Conservation (phyloP, 2,329 filamentous ascomycete genomes). For the Ambrosiella cleistominuta region DNA sequence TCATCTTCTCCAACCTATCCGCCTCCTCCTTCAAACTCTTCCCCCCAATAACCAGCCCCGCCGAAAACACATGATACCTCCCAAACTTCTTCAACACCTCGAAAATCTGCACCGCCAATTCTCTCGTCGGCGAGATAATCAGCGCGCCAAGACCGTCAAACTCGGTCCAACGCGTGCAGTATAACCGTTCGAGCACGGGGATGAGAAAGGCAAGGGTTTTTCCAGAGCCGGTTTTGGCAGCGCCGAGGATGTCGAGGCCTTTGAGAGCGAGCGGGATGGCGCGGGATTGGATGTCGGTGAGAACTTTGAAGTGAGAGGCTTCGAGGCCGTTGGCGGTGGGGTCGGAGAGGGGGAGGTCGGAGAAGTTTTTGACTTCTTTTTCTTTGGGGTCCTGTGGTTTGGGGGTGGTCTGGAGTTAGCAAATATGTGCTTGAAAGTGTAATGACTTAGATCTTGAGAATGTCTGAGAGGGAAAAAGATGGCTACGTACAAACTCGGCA, state of each 20-base stretch:
- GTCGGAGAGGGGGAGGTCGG: slow-evolving; percentile 69
- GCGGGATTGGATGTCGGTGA: slow-evolving; percentile 82
- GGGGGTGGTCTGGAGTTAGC: background rate
- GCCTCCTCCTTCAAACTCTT: slow-evolving; percentile 79
- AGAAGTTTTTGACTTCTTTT: slow-evolving; percentile 48
- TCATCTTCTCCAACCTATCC: slow-evolving; percentile 76
- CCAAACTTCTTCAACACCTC: slow-evolving; percentile 84
- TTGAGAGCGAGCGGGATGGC: slow-evolving; percentile 80
- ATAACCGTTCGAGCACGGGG: slow-evolving; percentile 82
- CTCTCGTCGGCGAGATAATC: slow-evolving; percentile 83
- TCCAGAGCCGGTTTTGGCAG: slow-evolving; percentile 86
- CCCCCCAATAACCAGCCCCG: slow-evolving; percentile 82
- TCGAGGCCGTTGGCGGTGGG: slow-evolving; percentile 65
- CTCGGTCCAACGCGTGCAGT: slow-evolving; percentile 76
- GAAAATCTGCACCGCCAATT: slow-evolving; percentile 93
- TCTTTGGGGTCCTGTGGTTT: slow-evolving; percentile 40
- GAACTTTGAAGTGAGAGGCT: slow-evolving; percentile 68
- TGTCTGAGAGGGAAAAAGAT: background rate
- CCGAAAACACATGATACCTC: slow-evolving; percentile 75
- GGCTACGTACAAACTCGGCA: slow-evolving; percentile 23
- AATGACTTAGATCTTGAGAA: background rate
- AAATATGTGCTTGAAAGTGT: background rate
- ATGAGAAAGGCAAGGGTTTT: slow-evolving; percentile 90
- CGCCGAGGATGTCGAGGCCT: slow-evolving; percentile 74
- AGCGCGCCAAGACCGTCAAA: slow-evolving; percentile 81